These are phyloP conservation scores for Halteria grandinella DNA, from an alignment of 73 alveolate species.

Conservation along the genomic window DNA sequence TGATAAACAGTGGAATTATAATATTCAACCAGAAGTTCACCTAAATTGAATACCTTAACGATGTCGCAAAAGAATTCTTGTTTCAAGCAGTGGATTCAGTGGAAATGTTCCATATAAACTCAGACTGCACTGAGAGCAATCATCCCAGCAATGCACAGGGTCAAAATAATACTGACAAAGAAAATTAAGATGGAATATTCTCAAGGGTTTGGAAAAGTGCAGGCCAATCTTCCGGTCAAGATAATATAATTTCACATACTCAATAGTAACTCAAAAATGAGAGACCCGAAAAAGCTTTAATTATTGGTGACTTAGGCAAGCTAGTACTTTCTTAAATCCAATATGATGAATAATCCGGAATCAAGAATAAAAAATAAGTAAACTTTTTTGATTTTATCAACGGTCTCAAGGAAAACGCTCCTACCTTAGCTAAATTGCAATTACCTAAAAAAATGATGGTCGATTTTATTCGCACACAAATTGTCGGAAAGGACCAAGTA, in stretches of 20 bases:
- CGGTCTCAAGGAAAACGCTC: not conserved
- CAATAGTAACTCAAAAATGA: not conserved
- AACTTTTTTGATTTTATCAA: not conserved
- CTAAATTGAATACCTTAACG: too few relatives aligned
- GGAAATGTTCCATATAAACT: not conserved
- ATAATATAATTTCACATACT: too few relatives aligned
- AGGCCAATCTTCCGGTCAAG: too few relatives aligned
- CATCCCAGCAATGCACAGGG: not conserved
- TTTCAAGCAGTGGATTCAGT: slow-evolving; percentile 15
- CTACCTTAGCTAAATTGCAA: not conserved
- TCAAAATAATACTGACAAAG: not conserved
- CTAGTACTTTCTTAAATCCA: too few relatives aligned
- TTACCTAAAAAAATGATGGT: not conserved
- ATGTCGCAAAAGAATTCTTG: not conserved
- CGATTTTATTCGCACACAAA: not conserved
- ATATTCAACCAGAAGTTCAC: not conserved
- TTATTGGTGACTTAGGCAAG: not conserved
- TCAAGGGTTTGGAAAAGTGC: too few relatives aligned
- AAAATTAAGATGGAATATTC: not conserved
- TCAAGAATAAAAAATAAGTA: not conserved
- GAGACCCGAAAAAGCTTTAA: not conserved
- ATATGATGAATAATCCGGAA: too few relatives aligned
- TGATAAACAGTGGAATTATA: not conserved
- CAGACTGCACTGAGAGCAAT: not conserved
- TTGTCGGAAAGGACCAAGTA: not conserved